Evolutionary conservation across 352 stramenopile genomes (phyloP), one percentile per base, ranked within the genome.

Genomic region (Pythium folliculosum): DNA sequence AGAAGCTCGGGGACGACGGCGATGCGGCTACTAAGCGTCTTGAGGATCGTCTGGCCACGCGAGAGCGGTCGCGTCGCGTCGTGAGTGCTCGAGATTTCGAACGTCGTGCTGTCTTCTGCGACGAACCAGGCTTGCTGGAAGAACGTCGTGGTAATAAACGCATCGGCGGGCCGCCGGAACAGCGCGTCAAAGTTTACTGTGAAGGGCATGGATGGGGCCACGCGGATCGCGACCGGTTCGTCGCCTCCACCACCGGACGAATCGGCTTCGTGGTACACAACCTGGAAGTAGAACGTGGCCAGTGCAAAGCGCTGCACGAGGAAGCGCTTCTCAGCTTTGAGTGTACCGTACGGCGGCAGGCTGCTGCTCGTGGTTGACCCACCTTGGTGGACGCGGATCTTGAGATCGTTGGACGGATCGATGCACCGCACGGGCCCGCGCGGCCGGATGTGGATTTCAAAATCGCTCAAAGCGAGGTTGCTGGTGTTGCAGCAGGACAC

Each of bases 261-360:
- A 40, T 78, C 75, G 1, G 64, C 23, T 38, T 88, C 80, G 7
- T 76, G 65, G 55, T 90, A 87, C 21, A 84, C 76, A 14, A 88
- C 75, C 69, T 91, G 83, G 21, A 91, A 83, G 45, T 74, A 67
- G 60, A 95, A 91, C 13, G 35, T 61, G 1, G 65, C 65, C 27
- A 81, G 77, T 0, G 77, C 73, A 35, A 93, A 95, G 12, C 76
- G 77, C 57, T 80, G 79, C n/a, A 93, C 43, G 17, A 78, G 78
- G 50, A 92, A 92, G 0, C 79, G 73, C 52, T 92, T 92, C 50
- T 89, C 77, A 6, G 68, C 76, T 66, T 84, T 89, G 69, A 92
- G 73, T 13, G 80, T 73, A 0, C 74, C 87, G 67, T 84, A 90
- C 19, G 80, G 78, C 12, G 74, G 70, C 13, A 95, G 67, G 22